Evolutionary conservation across 129 eudicot species (phyloP), one percentile per base, ranked within the genome.

Genomic region (Scalesia atractyloides): DNA sequence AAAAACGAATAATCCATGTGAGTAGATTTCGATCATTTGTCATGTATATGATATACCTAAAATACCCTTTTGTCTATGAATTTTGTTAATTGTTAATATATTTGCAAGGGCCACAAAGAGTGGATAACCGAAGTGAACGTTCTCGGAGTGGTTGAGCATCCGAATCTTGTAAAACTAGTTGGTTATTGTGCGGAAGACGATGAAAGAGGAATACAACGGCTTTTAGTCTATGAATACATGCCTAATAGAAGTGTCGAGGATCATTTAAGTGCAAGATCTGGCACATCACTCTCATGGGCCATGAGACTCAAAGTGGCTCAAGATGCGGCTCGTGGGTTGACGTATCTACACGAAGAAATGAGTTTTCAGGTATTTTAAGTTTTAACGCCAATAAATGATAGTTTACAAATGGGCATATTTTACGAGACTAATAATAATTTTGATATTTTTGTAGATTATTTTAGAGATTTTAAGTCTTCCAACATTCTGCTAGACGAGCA

Each of bases 181-280:
- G 97, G 97, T 18, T 92, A 89, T 70, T 86, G 96, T 80, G 94
- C 96, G 5, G 97, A 92, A 63, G 97, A 89, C 66, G 96, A 86
- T 54, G 97, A 92, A 78, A 83, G 97, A 85, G 97, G 96, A 73
- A 86, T 89, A 36, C 97, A 89, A 72, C 80, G 97, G 63, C 94
- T 92, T 64, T 69, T 92, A 22, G 76, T 92, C 41, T 92, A 92
- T 63, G 96, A 92, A 56, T 87, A 85, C 66, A 87, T 92, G 91
- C 91, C 94, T 11, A 92, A 92, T 53, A 77, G 87, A 73, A 92
- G 97, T 30, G 96, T 92, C 14, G 97, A 89, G 75, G 94, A 92
- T 53, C 97, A 89, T 80, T 78, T 92, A 76, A 83, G 79, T 34
- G 37, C 81, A 18, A 83, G 76, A 39, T 77, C 94, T 0, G 77